phyloP scores from a whole-genome alignment of 306 rosid species.

The Vigna radiata region DNA sequence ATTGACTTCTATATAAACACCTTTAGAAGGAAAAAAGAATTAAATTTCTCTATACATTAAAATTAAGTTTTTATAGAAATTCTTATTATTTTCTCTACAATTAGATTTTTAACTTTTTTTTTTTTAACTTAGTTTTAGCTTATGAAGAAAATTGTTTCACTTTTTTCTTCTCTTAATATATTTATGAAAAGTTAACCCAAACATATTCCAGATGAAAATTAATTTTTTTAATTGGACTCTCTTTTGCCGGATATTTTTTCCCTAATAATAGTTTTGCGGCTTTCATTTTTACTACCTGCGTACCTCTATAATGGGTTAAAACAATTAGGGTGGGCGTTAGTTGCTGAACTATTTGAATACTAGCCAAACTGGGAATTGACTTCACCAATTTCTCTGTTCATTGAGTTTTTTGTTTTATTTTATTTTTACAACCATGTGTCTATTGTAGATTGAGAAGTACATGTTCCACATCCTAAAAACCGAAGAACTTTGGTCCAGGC shows the following conservation, averaged over 20 bases:
- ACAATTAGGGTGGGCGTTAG: background rate
- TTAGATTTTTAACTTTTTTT: too few relatives aligned
- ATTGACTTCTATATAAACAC: too few relatives aligned
- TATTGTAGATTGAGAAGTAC: slow-evolving; percentile 79
- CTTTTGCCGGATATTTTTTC: slow-evolving; percentile 7
- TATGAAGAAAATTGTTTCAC: too few relatives aligned
- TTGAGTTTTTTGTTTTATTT: slow-evolving; percentile 24
- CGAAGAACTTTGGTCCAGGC: slow-evolving; percentile 67
- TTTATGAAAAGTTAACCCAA: too few relatives aligned
- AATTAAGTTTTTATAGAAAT: too few relatives aligned
- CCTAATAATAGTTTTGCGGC: background rate
- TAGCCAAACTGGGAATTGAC: background rate
- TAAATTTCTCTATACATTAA: too few relatives aligned
- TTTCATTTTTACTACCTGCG: slow-evolving; percentile 4
- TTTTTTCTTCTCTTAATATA: too few relatives aligned
- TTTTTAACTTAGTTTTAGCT: too few relatives aligned
- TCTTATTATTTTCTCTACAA: too few relatives aligned
- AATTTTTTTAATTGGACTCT: slow-evolving; percentile 1
- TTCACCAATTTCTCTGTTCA: slow-evolving; percentile 23
- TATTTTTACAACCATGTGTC: slow-evolving; percentile 13
- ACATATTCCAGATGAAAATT: background rate
- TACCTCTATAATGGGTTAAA: background rate
- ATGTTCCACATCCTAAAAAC: slow-evolving; percentile 73
- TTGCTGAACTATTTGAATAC: slow-evolving; percentile 32
- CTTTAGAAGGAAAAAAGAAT: too few relatives aligned